A percentile compares a stretch with the other conserved stretches of the same genome.
Evolutionary conservation across 177 flowering plant genomes (phyloP).

Genomic region (Vitis hybrid): DNA sequence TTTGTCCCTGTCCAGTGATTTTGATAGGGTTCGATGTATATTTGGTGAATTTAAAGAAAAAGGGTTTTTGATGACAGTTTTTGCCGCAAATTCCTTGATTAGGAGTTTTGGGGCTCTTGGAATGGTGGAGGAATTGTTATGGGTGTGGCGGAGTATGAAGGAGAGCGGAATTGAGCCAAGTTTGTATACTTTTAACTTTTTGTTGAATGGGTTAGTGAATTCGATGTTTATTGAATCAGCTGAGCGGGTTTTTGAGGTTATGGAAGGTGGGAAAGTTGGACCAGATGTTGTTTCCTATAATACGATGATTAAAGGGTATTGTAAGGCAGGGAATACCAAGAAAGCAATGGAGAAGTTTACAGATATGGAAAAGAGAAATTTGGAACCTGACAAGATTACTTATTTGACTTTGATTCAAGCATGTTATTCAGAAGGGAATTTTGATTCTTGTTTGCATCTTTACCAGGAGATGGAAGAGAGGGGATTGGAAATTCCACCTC

Average conservation of each 20-base stretch:
- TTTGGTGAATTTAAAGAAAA: constrained; percentile 43
- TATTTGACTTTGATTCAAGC: constrained; percentile 78
- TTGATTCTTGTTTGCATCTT: constrained; percentile 63
- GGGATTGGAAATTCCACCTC: constrained; percentile 70
- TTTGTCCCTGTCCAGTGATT: constrained; percentile 38
- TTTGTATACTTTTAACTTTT: constrained; percentile 69
- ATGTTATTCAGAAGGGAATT: constrained; percentile 57
- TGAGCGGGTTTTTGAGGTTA: constrained; percentile 75
- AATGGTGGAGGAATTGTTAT: constrained; percentile 90
- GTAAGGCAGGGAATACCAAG: constrained; percentile 63
- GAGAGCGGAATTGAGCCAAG: constrained; percentile 80
- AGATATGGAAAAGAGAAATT: constrained; percentile 58
- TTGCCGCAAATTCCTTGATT: constrained; percentile 60
- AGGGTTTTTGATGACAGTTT: constrained; percentile 44
- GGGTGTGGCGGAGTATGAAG: constrained; percentile 92
- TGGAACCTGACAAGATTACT: constrained; percentile 75
- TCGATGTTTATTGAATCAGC: constrained; percentile 75
- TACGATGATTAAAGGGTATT: constrained; percentile 88
- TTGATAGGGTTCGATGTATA: constrained; percentile 34
- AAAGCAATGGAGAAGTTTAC: constrained; percentile 62
- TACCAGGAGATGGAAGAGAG: constrained; percentile 89
- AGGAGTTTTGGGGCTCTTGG: constrained; percentile 73
- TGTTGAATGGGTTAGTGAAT: constrained; percentile 86
- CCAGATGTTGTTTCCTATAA: constrained; percentile 90
- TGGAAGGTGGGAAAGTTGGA: constrained; percentile 59